phyloP scores from a whole-genome alignment of 1,284 basidiomycete genomes.

The Clitocybe nebularis region DNA sequence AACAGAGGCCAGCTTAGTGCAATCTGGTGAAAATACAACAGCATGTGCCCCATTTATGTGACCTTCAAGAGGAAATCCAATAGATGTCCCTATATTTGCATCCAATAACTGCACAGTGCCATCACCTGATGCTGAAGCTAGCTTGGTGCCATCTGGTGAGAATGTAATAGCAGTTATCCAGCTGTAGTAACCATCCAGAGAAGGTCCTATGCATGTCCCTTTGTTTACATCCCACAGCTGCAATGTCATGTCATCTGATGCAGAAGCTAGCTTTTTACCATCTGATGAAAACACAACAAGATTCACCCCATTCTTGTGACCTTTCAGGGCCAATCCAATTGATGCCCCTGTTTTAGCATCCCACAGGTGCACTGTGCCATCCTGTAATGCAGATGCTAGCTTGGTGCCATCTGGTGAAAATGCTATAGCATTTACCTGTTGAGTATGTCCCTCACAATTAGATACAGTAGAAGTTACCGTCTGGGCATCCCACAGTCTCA shows the following conservation, averaged over 20 bases:
- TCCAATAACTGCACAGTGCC: slow-evolving; percentile 5
- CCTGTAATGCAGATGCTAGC: slow-evolving; percentile 4
- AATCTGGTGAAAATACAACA: slow-evolving; percentile 10
- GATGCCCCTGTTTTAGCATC: slow-evolving; percentile 2
- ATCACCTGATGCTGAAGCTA: neutral
- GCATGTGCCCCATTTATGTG: neutral
- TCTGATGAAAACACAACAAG: slow-evolving; percentile 8
- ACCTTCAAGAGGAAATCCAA: neutral
- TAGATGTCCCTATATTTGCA: neutral
- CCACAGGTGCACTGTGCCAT: slow-evolving; percentile 4
- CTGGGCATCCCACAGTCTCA: neutral
- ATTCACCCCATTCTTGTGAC: slow-evolving; percentile 1
- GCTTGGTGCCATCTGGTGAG: slow-evolving; percentile 3
- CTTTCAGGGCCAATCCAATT: slow-evolving; percentile 4
- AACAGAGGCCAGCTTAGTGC: too few species aligned
- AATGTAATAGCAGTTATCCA: slow-evolving; percentile 5
- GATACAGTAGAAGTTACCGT: neutral
- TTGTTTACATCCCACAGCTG: slow-evolving; percentile 9
- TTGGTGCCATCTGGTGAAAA: neutral
- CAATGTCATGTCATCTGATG: slow-evolving; percentile 7
- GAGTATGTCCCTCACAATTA: neutral
- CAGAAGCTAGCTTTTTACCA: slow-evolving; percentile 9
- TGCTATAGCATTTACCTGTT: slow-evolving; percentile 1
- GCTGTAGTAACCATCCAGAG: slow-evolving; percentile 8
- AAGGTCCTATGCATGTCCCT: neutral